Conservation (phyloP, 31 red algal genomes). For the Bonnemaisonia californica region DNA sequence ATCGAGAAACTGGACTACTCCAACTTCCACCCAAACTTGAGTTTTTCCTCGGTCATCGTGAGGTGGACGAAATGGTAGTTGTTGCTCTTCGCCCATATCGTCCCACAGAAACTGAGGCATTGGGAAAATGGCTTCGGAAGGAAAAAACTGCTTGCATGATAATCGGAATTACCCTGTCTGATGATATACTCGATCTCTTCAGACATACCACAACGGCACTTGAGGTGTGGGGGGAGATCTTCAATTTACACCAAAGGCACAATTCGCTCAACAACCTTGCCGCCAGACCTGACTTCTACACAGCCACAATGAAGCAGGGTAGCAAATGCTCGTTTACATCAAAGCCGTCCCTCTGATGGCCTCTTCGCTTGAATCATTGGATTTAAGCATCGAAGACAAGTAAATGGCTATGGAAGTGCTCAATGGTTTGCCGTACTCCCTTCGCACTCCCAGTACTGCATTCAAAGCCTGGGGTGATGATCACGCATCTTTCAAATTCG, state of each 20-base stretch:
- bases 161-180: slow-evolving; percentile 14
- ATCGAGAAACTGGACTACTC: too few relatives aligned
- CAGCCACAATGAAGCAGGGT: not conserved
- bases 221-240: slow-evolving; percentile 32
- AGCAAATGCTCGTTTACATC: slow-evolving; percentile 5
- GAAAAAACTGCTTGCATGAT: too few relatives aligned
- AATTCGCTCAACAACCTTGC: slow-evolving; percentile 2
- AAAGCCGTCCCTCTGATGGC: not conserved
- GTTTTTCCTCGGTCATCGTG: too few relatives aligned
- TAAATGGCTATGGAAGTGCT: slow-evolving; percentile 27
- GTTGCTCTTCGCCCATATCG: too few relatives aligned
- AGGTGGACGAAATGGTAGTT: too few relatives aligned
- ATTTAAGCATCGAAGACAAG: not conserved
- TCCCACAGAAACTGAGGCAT: too few relatives aligned
- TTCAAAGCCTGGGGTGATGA: slow-evolving; percentile 14
- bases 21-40: too few relatives aligned
- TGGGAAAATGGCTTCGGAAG: too few relatives aligned
- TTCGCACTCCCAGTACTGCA: slow-evolving; percentile 16
- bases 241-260: slow-evolving; percentile 5
- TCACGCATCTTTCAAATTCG: not conserved
- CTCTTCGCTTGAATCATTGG: not conserved
- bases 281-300: not conserved
- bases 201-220: not conserved
- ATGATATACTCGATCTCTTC: slow-evolving; percentile 27
- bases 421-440: not conserved